Evolutionary conservation across 2,329 filamentous ascomycete species (phyloP).

Genomic region (Xylariomycetidae sp.): DNA sequence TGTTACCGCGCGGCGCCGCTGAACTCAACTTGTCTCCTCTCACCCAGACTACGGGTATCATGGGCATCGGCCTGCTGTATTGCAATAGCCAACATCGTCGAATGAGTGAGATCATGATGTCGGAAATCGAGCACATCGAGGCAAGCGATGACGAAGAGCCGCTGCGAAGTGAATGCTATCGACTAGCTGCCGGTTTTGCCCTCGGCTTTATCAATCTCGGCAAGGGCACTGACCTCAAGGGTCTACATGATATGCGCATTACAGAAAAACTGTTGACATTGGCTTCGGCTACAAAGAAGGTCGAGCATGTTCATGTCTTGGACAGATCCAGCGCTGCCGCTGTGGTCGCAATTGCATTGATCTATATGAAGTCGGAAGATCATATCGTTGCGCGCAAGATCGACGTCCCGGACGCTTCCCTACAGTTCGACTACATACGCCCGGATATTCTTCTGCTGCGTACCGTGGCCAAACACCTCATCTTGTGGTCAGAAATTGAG

Average conservation of each 20-base stretch:
- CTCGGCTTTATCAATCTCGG: conserved; percentile 92
- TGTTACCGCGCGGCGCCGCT: conserved; percentile 86
- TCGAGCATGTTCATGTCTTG: conserved; percentile 85
- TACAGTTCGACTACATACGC: conserved; percentile 92
- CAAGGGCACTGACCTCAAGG: conserved; percentile 80
- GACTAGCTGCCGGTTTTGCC: conserved; percentile 87
- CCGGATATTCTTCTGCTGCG: conserved; percentile 88
- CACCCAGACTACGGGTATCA: conserved; percentile 91
- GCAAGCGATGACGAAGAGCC: conserved; percentile 75
- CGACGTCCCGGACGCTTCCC: conserved; percentile 80
- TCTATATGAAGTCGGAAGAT: conserved; percentile 97
- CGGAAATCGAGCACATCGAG: conserved; percentile 86
- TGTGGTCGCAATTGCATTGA: conserved; percentile 80
- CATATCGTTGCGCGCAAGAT: conserved; percentile 82
- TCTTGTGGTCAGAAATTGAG: conserved; percentile 83
- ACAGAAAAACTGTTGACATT: conserved; percentile 82
- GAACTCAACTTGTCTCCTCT: conserved; percentile 89
- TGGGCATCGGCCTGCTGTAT: conserved; percentile 94
- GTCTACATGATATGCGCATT: conserved; percentile 87
- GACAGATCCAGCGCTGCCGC: conserved; percentile 93
- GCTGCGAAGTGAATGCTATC: conserved; percentile 90
- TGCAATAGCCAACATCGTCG: conserved; percentile 92
- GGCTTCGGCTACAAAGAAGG: conserved; percentile 82
- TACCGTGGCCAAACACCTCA: conserved; percentile 82
- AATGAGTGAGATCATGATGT: conserved; percentile 99